Base-by-base conservation (phyloP, 1,284 basidiomycete species). In the Pterulicium gracile region DNA sequence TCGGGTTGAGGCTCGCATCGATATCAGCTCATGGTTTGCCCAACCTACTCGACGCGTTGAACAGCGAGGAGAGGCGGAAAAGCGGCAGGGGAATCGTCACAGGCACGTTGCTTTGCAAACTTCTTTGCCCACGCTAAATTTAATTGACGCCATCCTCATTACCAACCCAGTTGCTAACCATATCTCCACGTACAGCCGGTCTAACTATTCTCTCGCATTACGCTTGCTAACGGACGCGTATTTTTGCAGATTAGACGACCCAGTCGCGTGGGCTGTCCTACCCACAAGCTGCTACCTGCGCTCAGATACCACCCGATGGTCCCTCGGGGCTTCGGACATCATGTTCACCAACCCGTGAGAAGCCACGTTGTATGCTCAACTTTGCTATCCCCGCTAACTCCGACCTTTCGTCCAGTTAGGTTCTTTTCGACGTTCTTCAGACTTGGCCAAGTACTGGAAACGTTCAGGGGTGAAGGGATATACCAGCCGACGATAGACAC, bases 261-360 rank as follows among this genome's bases (percentile, higher is more conserved):
- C 82, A 13, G 58, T 91, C 47, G 71, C 73, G n/a, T 95, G 90
- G 91, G 85, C 86, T 10, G 66, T 85, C 15, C 75, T 95, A 50
- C 90, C 90, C 0, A 57, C 72, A 14, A 62, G 67, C 21, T 79
- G 70, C 49, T 87, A 79, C 58, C 65, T 82, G 20, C 68, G 68
- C 47, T 64, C 81, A 4, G 66, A 68, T 20, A 81, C 73, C 23
- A 86, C 75, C 21, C 73, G 92, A 46, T 95, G 91, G 90, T 81
- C 88, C 2, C 70, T 92, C 13, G 89, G 88, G 47, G 94, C 95
- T 1, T 85, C 87, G 15, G 95, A 98, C 53, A 85, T 98, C 58
- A 86, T 97, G 73, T 98, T 98, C 66, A 97, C 88, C 4, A 96
- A 93, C 64, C 79, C 87, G 78, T 87, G 62, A 64, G 81, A 13